Evolutionary conservation across 1,284 basidiomycete genomes (phyloP).

Genomic region (Ganoderma sinense): DNA sequence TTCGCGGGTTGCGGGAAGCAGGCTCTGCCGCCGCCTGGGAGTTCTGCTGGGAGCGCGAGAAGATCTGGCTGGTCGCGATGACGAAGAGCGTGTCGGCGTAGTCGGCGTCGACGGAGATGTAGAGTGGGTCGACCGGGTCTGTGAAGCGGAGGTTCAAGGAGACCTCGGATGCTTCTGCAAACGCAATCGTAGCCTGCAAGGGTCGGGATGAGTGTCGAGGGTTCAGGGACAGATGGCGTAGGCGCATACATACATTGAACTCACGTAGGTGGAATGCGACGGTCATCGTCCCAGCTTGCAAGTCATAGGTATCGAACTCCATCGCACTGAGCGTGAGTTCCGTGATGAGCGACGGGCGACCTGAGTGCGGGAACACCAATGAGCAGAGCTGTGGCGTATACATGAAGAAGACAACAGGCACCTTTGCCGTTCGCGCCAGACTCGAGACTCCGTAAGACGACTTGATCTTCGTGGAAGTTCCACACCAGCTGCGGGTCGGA

Average conservation of each 20-base stretch:
- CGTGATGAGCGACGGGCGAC: slow-evolving; percentile 69
- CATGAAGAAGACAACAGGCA: slow-evolving; percentile 36
- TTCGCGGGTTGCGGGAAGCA: slow-evolving; percentile 14
- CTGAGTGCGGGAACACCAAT: slow-evolving; percentile 43
- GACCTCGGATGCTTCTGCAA: slow-evolving; percentile 72
- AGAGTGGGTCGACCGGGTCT: slow-evolving; percentile 72
- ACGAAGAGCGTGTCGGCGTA: slow-evolving; percentile 70
- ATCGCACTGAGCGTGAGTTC: slow-evolving; percentile 76
- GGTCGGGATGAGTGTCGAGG: slow-evolving; percentile 28
- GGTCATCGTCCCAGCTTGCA: slow-evolving; percentile 64
- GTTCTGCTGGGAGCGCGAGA: slow-evolving; percentile 29
- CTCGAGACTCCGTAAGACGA: slow-evolving; percentile 73
- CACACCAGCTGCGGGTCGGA: slow-evolving; percentile 81
- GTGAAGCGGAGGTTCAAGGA: slow-evolving; percentile 78
- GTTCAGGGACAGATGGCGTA: not conserved
- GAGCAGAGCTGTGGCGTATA: not conserved
- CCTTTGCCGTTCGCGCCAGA: slow-evolving; percentile 71
- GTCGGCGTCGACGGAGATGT: slow-evolving; percentile 75
- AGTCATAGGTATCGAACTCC: slow-evolving; percentile 79
- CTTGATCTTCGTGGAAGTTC: slow-evolving; percentile 72
- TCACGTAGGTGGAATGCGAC: slow-evolving; percentile 83
- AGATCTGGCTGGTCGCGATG: slow-evolving; percentile 74
- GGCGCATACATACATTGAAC: slow-evolving; percentile 73
- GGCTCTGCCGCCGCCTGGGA: slow-evolving; percentile 13
- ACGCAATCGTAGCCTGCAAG: slow-evolving; percentile 74